Evolutionary conservation across 331 rosid species (phyloP).

Genomic region (Spiraea crenata): DNA sequence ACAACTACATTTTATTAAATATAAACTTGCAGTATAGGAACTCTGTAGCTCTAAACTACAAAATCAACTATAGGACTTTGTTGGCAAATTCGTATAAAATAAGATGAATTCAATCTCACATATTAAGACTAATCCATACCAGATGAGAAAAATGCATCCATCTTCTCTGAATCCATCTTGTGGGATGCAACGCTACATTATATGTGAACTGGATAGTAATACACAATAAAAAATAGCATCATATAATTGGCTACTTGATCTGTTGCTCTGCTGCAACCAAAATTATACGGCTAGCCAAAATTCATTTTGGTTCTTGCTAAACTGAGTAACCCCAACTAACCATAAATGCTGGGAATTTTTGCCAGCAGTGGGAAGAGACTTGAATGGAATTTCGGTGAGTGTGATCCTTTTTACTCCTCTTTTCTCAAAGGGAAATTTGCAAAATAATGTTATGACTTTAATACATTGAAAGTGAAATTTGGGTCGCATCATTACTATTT

Average conservation of each 20-base stretch:
- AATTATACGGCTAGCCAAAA: neutral
- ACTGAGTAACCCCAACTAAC: slow-evolving; percentile 12
- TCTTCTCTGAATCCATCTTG: too few relatives aligned
- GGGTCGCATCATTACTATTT: neutral
- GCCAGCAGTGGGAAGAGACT: slow-evolving; percentile 3
- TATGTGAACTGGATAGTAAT: neutral
- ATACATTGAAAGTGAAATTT: slow-evolving; percentile 11
- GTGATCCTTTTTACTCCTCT: neutral
- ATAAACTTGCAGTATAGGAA: too few relatives aligned
- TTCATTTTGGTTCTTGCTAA: slow-evolving; percentile 9
- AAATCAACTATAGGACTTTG: too few relatives aligned
- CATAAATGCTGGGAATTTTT: slow-evolving; percentile 20
- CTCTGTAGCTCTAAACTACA: too few relatives aligned
- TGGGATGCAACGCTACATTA: neutral
- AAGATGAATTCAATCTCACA: too few relatives aligned
- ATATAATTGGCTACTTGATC: neutral
- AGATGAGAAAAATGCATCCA: too few relatives aligned
- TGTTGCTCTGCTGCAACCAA: neutral
- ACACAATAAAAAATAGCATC: neutral
- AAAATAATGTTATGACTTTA: slow-evolving; percentile 8
- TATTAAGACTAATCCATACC: too few relatives aligned
- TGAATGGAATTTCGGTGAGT: neutral
- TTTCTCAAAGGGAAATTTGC: neutral
- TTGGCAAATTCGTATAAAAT: too few relatives aligned
- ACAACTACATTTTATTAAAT: too few relatives aligned